These are phyloP conservation scores for Solanum chacoense DNA, from an alignment of 305 asterid species.

Conservation along the genomic window DNA sequence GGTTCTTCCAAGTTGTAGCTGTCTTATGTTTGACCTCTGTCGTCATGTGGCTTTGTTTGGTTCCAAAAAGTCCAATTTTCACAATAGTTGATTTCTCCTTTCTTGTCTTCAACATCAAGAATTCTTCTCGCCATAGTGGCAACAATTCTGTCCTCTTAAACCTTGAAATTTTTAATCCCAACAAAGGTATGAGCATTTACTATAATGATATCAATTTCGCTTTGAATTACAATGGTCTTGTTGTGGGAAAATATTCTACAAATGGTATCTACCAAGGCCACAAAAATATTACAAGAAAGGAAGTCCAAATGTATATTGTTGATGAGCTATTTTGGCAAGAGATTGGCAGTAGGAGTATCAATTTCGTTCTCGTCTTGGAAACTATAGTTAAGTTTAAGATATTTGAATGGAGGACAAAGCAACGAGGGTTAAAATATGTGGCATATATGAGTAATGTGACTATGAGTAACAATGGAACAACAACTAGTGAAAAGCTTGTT, in stretches of 20 bases:
- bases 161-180: neutral
- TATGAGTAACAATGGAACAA: neutral
- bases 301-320: neutral
- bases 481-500: neutral
- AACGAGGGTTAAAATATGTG: neutral
- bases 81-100: neutral
- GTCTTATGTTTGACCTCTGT: slow-evolving; percentile 1
- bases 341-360: neutral
- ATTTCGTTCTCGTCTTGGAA: neutral
- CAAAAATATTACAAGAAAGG: neutral
- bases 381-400: neutral
- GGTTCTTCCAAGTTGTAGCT: slow-evolving; percentile 1
- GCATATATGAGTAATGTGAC: neutral
- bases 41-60: neutral
- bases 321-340: neutral
- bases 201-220: neutral
- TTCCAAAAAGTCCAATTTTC: slow-evolving; percentile 1
- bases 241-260: neutral
- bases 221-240: neutral
- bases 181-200: slow-evolving; percentile 1
- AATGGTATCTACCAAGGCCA: slow-evolving; percentile 1
- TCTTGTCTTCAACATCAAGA: neutral
- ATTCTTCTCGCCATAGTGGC: neutral
- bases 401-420: slow-evolving; percentile 1
- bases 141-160: neutral